A percentile compares a stretch with the other conserved stretches of the same genome.
These are phyloP conservation scores for Pezicula rhizophila DNA, from an alignment of 2,329 filamentous ascomycete genomes.

Conservation along the genomic window DNA sequence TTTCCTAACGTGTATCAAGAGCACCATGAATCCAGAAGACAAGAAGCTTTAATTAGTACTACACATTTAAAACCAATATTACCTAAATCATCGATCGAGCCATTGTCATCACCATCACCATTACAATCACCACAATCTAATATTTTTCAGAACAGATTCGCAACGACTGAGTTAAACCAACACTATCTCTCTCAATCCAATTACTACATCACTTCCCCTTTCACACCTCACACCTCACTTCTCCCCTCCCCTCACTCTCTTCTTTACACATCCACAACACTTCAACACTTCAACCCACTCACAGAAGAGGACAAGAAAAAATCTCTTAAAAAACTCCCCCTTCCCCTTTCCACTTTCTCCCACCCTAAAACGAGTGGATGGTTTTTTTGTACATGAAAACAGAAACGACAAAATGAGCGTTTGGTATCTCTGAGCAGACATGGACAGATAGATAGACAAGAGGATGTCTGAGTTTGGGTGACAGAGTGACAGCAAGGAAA, in stretches of 20 bases:
- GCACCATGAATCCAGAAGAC: too few species aligned
- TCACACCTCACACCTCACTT: neutral
- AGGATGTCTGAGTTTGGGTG: constrained; percentile 6
- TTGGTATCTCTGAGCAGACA: neutral
- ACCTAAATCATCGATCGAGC: too few species aligned
- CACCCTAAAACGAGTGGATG: neutral
- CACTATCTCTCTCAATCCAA: constrained; percentile 11
- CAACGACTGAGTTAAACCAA: too few species aligned
- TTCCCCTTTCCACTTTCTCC: neutral
- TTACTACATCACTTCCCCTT: neutral
- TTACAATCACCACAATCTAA: too few species aligned
- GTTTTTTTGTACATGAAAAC: neutral
- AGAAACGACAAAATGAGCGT: constrained; percentile 2
- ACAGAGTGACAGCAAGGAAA: constrained; percentile 1
- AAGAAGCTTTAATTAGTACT: too few species aligned
- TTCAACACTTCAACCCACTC: too few species aligned
- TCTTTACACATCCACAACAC: neutral
- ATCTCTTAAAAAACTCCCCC: too few species aligned
- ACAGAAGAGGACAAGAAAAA: too few species aligned
- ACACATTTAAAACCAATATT: too few species aligned
- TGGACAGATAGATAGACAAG: neutral
- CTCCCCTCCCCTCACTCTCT: neutral
- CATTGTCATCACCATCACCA: too few species aligned
- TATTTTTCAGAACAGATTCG: too few species aligned
- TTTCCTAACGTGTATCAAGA: too few species aligned